Conservation (phyloP, 768 basidiomycete species). For the Suillus tomentosus region DNA sequence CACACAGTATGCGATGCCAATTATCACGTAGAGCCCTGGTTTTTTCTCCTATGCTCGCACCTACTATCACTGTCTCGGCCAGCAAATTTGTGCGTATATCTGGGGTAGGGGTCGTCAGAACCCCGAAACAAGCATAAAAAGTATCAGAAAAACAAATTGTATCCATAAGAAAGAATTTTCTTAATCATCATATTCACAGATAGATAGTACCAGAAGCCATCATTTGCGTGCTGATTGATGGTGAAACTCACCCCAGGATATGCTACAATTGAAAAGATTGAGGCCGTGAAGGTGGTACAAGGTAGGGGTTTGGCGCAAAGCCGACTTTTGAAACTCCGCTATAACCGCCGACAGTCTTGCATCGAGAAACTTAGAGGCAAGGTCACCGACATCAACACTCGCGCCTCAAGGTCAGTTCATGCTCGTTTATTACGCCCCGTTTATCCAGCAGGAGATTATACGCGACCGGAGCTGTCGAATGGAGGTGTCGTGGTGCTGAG, state of each 20-base stretch:
- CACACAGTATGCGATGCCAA: slow-evolving; percentile 3
- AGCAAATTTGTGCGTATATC: not conserved
- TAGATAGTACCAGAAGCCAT: slow-evolving; percentile 41
- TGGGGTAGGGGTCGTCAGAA: slow-evolving; percentile 15
- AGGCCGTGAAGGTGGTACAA: slow-evolving; percentile 25
- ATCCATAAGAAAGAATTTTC: slow-evolving; percentile 52
- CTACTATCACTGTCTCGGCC: not conserved
- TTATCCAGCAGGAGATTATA: slow-evolving; percentile 21
- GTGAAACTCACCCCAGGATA: slow-evolving; percentile 20
- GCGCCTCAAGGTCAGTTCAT: slow-evolving; percentile 70
- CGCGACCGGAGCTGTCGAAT: slow-evolving; percentile 14
- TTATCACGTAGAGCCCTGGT: not conserved
- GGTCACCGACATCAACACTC: slow-evolving; percentile 46
- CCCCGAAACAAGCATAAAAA: slow-evolving; percentile 8
- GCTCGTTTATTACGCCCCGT: slow-evolving; percentile 24
- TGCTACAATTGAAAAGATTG: slow-evolving; percentile 12
- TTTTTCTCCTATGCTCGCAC: not conserved
- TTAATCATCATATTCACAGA: too few relatives aligned
- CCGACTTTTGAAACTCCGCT: slow-evolving; percentile 30
- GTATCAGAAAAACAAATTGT: slow-evolving; percentile 50
- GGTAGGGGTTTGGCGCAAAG: slow-evolving; percentile 25
- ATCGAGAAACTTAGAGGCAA: slow-evolving; percentile 7
- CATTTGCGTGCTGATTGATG: slow-evolving; percentile 29
- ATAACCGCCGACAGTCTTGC: slow-evolving; percentile 11
- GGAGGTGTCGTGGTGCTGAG: slow-evolving; percentile 21